A percentile compares a stretch with the other conserved stretches of the same genome.
Conservation (phyloP, 805 yeast genomes). For the Hagleromyces aurorensis region DNA sequence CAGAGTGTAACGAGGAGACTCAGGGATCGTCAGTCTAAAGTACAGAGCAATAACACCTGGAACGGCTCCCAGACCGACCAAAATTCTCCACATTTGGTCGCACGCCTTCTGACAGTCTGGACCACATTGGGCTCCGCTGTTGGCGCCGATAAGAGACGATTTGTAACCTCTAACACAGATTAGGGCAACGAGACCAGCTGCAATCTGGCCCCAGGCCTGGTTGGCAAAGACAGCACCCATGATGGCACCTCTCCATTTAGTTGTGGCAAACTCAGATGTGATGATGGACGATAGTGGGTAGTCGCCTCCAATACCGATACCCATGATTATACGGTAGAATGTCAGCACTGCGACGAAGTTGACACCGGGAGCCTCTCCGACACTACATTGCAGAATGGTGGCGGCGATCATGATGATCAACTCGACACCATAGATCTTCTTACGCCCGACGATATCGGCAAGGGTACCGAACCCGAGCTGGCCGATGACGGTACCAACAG, state of each 20-base stretch:
- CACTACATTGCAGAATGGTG: conserved; percentile 65
- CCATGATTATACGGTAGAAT: conserved; percentile 79
- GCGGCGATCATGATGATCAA: conserved; percentile 77
- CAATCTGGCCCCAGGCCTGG: conserved; percentile 93
- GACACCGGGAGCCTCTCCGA: conserved; percentile 66
- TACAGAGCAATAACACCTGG: conserved; percentile 82
- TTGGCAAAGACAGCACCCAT: conserved; percentile 95
- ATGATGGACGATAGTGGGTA: conserved; percentile 91
- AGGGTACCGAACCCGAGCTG: conserved; percentile 77
- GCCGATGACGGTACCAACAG: conserved; percentile 91
- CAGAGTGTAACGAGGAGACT: conserved; percentile 85
- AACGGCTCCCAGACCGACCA: conserved; percentile 83
- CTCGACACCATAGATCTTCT: conserved; percentile 80
- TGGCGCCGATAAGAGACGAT: conserved; percentile 45
- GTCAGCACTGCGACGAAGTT: conserved; percentile 66
- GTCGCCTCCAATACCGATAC: conserved; percentile 97
- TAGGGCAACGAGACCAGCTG: conserved; percentile 79
- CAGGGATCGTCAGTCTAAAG: conserved; percentile 90
- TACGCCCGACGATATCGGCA: conserved; percentile 81
- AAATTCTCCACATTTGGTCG: conserved; percentile 92
- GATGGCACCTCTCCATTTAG: conserved; percentile 97
- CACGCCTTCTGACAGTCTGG: conserved; percentile 63
- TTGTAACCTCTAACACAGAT: conserved; percentile 73
- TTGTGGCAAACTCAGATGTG: conserved; percentile 86
- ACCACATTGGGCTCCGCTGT: conserved; percentile 52